Percentiles rank a stretch among this genome's conserved stretches.
Evolutionary conservation across 352 stramenopile species (phyloP).

Genomic region (Peronosclerospora sorghi): DNA sequence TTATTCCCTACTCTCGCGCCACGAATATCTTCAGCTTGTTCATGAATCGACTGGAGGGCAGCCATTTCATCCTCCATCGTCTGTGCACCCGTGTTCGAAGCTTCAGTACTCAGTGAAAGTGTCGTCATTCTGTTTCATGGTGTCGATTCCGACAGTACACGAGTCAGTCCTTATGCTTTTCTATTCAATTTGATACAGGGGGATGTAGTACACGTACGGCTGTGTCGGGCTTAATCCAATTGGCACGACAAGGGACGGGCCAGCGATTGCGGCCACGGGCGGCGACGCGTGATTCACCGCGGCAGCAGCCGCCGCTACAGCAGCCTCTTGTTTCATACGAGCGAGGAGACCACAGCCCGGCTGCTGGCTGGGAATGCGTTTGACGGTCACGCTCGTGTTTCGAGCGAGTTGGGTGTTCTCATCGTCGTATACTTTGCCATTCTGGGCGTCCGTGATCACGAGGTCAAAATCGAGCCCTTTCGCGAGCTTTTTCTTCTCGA

Average conservation of each 20-base stretch:
- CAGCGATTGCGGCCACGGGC: constrained; percentile 28
- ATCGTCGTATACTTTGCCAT: constrained; percentile 86
- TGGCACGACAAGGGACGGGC: constrained; percentile 27
- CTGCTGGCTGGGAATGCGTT: constrained; percentile 79
- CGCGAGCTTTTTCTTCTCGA: constrained; percentile 88
- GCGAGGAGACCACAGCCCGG: constrained; percentile 64
- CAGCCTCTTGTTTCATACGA: constrained; percentile 79
- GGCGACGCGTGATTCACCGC: constrained; percentile 26
- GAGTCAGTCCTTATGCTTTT: too few relatives aligned
- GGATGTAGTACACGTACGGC: too few relatives aligned
- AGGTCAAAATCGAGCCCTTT: constrained; percentile 89
- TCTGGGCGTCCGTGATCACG: constrained; percentile 87
- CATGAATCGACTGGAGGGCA: constrained; percentile 72
- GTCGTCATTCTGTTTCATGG: constrained; percentile 21
- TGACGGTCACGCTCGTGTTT: constrained; percentile 88
- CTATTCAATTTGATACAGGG: too few relatives aligned
- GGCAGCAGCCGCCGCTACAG: constrained; percentile 37
- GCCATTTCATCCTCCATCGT: constrained; percentile 80
- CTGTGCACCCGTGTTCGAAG: constrained; percentile 35
- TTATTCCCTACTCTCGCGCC: constrained; percentile 73
- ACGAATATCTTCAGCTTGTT: constrained; percentile 75
- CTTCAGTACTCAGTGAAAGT: constrained; percentile 10
- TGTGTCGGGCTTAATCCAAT: constrained; percentile 14
- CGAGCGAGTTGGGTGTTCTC: constrained; percentile 83
- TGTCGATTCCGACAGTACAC: too few relatives aligned